Percentiles rank a stretch among this genome's conserved stretches.
Evolutionary conservation across 305 asterid genomes (phyloP).

Genomic region (Fraxinus floribunda): DNA sequence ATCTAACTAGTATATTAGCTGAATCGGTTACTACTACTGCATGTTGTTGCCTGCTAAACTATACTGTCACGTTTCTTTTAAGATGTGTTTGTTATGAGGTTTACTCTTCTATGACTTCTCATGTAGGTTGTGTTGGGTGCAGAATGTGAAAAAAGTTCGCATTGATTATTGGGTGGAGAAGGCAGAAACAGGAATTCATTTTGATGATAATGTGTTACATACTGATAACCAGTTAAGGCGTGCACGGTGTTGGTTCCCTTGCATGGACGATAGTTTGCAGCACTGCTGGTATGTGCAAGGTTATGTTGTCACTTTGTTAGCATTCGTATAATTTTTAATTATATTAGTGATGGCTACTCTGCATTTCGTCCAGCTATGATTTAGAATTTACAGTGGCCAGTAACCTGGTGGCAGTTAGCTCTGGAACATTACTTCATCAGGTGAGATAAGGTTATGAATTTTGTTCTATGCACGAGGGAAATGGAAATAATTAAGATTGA

Average conservation of each 20-base stretch:
- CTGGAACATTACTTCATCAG: slow-evolving; percentile 94
- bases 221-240: slow-evolving; percentile 96
- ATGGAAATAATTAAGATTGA: not conserved
- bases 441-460: slow-evolving; percentile 38
- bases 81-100: slow-evolving; percentile 35
- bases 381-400: slow-evolving; percentile 93
- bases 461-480: slow-evolving; percentile 4
- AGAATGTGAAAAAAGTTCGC: slow-evolving; percentile 76
- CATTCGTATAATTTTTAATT: slow-evolving; percentile 10
- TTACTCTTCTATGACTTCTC: slow-evolving; percentile 39
- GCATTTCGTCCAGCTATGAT: slow-evolving; percentile 67
- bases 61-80: slow-evolving; percentile 18
- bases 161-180: slow-evolving; percentile 99
- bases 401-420: slow-evolving; percentile 87
- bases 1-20: slow-evolving; percentile 8
- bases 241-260: slow-evolving; percentile 99
- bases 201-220: slow-evolving; percentile 70
- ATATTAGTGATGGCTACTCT: slow-evolving; percentile 30
- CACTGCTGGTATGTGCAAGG: slow-evolving; percentile 70
- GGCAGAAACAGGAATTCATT: slow-evolving; percentile 95
- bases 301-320: slow-evolving; percentile 19
- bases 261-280: slow-evolving; percentile 92
- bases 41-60: slow-evolving; percentile 9
- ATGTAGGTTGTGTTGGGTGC: slow-evolving; percentile 68
- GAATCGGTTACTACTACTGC: not conserved